Evolutionary conservation across 805 yeast species (phyloP), one percentile per base, ranked within the genome.

Genomic region (Tetrapisispora namnaoensis): DNA sequence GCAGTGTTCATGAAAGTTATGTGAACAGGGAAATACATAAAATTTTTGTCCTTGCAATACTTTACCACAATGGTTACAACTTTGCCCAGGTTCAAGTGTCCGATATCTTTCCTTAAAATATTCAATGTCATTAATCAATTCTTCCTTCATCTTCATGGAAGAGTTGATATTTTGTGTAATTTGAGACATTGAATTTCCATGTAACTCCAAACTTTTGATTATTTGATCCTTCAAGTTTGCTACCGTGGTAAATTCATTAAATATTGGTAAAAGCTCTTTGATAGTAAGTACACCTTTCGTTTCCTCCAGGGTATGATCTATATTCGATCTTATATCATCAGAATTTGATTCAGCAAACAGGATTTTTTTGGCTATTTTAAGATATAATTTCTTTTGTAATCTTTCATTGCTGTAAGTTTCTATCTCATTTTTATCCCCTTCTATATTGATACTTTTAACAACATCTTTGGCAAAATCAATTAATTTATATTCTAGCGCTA

Each of bases 1-100:
- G 68, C 99, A 93, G 61, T 89, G 96, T 46, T 81, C 82, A 61
- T 93, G 98, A 67, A 86, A 85, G 5, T 86, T 79, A 63, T 93
- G 99, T 49, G 78, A 83, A 62, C 99, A 93, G 0, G 96, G 96
- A 60, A 87, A 93, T 5, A 82, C 79, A 47, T 82, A 75, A 56
- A 89, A 89, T 60, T 80, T 84, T 49, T 88, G 76, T 4, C 82
- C 77, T 2, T 87, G 75, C 42, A 91, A 69, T 9, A 93, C 75
- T 55, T 75, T 75, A n/a, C 71, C 68, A 65, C 98, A 91, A 3
- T 79, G 55, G 40, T 75, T 69, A 68, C 99, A 93, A 0, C 91
- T 77, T 53, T 83, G 93, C 1, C 93, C 95, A 0, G 96, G 89
- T 57, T 85, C 84, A 18, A 91, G 75, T 0, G 83, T 72, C 37